These are phyloP conservation scores for Holtermanniella nyarrowii DNA, from an alignment of 768 basidiomycete species.

Conservation along the genomic window DNA sequence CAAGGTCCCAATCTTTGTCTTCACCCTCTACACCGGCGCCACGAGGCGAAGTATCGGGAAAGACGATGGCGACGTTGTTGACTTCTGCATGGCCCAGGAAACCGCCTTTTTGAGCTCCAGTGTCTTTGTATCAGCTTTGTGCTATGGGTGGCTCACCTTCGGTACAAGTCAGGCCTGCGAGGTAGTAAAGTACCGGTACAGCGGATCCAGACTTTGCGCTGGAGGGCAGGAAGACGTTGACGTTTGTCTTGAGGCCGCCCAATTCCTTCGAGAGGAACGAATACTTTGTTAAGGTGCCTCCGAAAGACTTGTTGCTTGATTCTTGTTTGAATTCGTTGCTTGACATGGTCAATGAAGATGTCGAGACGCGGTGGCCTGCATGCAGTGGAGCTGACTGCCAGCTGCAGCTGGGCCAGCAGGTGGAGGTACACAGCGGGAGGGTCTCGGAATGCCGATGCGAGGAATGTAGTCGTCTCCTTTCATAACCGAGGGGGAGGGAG, in stretches of 20 bases:
- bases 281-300: constrained; percentile 73
- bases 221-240: constrained; percentile 81
- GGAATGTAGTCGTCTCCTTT: too few relatives aligned
- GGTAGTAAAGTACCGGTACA: constrained; percentile 69
- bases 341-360: too few relatives aligned
- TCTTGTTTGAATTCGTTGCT: constrained; percentile 52
- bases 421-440: too few relatives aligned
- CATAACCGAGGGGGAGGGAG: too few relatives aligned
- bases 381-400: too few relatives aligned
- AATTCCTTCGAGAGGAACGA: constrained; percentile 28
- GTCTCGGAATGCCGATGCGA: too few relatives aligned
- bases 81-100: constrained; percentile 77
- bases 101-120: constrained; percentile 85
- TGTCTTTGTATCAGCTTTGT: constrained; percentile 72
- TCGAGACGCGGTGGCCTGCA: too few relatives aligned
- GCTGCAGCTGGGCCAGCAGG: too few relatives aligned
- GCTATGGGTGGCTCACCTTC: constrained; percentile 10
- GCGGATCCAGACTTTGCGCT: constrained; percentile 45
- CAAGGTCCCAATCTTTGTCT: constrained; percentile 70
- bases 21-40: constrained; percentile 71
- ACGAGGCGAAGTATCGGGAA: constrained; percentile 92
- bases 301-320: constrained; percentile 67
- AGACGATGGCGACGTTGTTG: constrained; percentile 79
- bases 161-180: constrained; percentile 54
- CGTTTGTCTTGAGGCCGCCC: constrained; percentile 49